Conservation (phyloP, 768 basidiomycete species). For the Collybia sordida region DNA sequence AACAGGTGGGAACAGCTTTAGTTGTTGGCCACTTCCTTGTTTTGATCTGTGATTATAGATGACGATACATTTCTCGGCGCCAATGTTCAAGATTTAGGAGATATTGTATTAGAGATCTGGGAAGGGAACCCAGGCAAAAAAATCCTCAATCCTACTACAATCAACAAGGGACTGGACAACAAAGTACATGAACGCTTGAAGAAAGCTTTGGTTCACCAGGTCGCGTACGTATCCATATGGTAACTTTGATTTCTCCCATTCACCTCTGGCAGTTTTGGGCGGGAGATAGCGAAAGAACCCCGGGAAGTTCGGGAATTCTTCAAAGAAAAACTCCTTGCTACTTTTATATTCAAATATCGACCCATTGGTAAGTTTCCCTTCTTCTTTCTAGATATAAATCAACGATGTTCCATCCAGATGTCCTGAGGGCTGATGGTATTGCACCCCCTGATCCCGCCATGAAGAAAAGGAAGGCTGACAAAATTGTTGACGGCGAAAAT, state of each 20-base stretch:
- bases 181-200: constrained; percentile 25
- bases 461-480: constrained; percentile 3
- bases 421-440: constrained; percentile 10
- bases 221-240: constrained; percentile 15
- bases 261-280: not conserved
- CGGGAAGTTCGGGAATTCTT: not conserved
- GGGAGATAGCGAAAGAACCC: not conserved
- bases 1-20: constrained; percentile 8
- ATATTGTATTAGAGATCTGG: constrained; percentile 12
- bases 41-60: constrained; percentile 12
- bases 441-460: not conserved
- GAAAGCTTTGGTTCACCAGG: constrained; percentile 23
- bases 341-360: constrained; percentile 14
- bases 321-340: not conserved
- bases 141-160: too few species aligned
- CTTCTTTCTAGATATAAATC: not conserved
- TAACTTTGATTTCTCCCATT: not conserved
- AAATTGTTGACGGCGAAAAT: not conserved
- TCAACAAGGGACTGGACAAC: not conserved
- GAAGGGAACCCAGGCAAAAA: not conserved
- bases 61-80: constrained; percentile 19
- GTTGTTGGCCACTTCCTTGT: not conserved
- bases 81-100: constrained; percentile 12
- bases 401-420: not conserved
- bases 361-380: constrained; percentile 14